Evolutionary conservation across 768 basidiomycete genomes (phyloP).

Genomic region (Tubosaeta sp.): DNA sequence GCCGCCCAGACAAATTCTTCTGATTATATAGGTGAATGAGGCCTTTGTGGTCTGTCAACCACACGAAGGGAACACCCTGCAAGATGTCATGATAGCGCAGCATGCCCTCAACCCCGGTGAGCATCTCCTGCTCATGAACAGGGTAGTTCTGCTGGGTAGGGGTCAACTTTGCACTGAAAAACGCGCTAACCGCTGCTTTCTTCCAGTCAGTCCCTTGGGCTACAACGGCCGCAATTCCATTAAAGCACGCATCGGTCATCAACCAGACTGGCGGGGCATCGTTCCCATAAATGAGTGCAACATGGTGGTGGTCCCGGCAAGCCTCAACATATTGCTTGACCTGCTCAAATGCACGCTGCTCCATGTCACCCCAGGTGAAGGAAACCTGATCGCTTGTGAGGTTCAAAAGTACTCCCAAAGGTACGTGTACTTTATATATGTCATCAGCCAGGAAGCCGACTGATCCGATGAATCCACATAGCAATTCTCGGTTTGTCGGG

Average conservation of each 20-base stretch:
- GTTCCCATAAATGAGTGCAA: not conserved
- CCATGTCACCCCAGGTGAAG: not conserved
- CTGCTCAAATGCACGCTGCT: not conserved
- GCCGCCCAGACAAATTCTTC: constrained; percentile 26
- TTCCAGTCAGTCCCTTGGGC: not conserved
- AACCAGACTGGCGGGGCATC: not conserved
- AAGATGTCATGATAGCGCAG: constrained; percentile 26
- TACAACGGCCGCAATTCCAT: not conserved
- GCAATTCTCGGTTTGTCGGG: too few relatives aligned
- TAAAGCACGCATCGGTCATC: not conserved
- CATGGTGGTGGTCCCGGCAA: not conserved
- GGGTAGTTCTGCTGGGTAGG: constrained; percentile 38
- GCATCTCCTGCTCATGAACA: constrained; percentile 37
- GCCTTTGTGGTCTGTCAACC: constrained; percentile 27
- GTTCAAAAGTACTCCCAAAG: not conserved
- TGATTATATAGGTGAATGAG: constrained; percentile 31
- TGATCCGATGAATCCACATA: not conserved
- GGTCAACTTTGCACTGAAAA: constrained; percentile 25
- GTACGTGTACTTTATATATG: not conserved
- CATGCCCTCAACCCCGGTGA: constrained; percentile 35
- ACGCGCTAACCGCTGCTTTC: not conserved
- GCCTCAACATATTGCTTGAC: not conserved
- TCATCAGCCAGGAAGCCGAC: not conserved
- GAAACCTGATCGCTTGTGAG: not conserved
- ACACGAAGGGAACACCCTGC: constrained; percentile 26